Percentiles rank a stretch among this genome's conserved stretches.
These are phyloP conservation scores for Ceratobasidium sp. DNA, from an alignment of 1,284 basidiomycete genomes.

Conservation along the genomic window DNA sequence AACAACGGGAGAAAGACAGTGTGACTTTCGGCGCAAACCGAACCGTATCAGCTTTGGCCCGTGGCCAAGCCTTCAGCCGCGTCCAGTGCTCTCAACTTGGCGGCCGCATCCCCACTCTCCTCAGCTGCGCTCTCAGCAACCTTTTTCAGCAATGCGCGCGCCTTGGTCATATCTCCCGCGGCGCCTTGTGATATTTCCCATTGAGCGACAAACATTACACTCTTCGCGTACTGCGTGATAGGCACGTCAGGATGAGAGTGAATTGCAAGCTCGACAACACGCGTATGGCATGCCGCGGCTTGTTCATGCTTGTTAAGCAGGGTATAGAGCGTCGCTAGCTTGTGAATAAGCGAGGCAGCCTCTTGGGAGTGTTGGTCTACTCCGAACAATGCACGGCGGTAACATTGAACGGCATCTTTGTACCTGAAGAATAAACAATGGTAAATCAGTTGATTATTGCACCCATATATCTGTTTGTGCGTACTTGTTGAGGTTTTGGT, in stretches of 20 bases:
- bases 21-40: no score
- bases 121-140: conserved; percentile 79
- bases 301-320: conserved; percentile 69
- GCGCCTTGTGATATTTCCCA: conserved; percentile 67
- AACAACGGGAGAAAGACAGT: no score
- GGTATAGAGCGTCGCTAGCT: conserved; percentile 77
- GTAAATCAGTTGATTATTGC: conserved; percentile 31
- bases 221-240: conserved; percentile 76
- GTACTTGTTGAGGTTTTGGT: conserved; percentile 86
- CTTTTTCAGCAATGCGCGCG: conserved; percentile 70
- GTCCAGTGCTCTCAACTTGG: conserved; percentile 22
- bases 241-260: conserved; percentile 60
- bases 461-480: conserved; percentile 43
- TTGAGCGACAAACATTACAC: conserved; percentile 81
- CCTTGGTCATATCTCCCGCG: conserved; percentile 60
- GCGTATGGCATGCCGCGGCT: conserved; percentile 73
- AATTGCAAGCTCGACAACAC: conserved; percentile 77
- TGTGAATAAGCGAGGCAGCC: conserved; percentile 42
- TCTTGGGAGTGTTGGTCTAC: conserved; percentile 59
- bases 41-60: neutral
- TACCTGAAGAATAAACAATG: conserved; percentile 56
- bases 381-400: conserved; percentile 85
- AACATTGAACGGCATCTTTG: conserved; percentile 86
- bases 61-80: neutral
- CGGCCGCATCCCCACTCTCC: conserved; percentile 43